These are phyloP conservation scores for Mucor piriformis DNA, from an alignment of 371 early-diverging fungal genomes.

Conservation along the genomic window DNA sequence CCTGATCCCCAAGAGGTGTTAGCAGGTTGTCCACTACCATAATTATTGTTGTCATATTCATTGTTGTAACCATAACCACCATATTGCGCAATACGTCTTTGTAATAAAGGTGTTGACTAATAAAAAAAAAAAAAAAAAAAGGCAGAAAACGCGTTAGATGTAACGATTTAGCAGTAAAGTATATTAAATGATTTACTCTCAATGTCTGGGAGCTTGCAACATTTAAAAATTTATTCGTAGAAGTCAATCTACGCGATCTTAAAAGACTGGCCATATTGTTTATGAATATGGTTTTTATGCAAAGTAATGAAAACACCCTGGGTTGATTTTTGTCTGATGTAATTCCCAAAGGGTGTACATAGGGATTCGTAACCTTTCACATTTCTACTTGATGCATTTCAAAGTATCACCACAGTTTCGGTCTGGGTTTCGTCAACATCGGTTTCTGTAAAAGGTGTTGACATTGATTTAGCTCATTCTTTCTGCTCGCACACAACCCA, in stretches of 20 bases:
- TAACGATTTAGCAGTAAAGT: too few species aligned
- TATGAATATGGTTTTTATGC: slow-evolving; percentile 3
- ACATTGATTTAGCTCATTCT: too few species aligned
- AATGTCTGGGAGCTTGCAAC: not conserved
- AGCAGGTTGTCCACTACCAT: slow-evolving; percentile 17
- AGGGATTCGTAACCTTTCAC: too few species aligned
- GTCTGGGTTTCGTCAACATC: too few species aligned
- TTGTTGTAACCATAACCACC: slow-evolving; percentile 39
- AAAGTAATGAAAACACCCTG: not conserved
- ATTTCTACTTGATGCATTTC: too few species aligned
- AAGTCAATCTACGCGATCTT: slow-evolving; percentile 7
- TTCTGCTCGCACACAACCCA: too few species aligned
- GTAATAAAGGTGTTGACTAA: slow-evolving; percentile 30
- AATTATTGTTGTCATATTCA: slow-evolving; percentile 38
- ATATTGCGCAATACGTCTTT: slow-evolving; percentile 28
- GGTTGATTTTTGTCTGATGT: not conserved
- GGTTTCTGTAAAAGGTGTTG: too few species aligned
- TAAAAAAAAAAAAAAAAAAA: not conserved
- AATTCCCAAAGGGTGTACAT: not conserved
- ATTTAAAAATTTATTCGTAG: not conserved
- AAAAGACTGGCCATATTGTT: slow-evolving; percentile 8
- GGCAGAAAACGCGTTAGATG: not conserved
- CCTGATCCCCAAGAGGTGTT: slow-evolving; percentile 33
- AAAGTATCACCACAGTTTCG: too few species aligned
- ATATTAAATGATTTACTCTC: too few species aligned